These are phyloP conservation scores for Sclerotinia subarctica DNA, from an alignment of 2,329 filamentous ascomycete species.

Conservation along the genomic window DNA sequence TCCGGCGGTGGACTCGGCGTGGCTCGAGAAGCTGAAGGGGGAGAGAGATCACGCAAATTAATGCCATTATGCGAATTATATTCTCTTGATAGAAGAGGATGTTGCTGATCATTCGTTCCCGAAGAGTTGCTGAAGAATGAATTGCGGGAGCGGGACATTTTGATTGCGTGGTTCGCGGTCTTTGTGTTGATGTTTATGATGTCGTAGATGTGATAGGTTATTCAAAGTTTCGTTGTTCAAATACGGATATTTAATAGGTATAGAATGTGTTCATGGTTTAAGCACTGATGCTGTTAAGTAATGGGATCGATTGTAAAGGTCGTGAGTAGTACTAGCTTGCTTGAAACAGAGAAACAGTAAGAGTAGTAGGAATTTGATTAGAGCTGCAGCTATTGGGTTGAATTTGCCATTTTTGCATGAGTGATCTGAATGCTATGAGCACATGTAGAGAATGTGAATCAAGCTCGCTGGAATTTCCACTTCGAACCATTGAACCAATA, in stretches of 20 bases:
- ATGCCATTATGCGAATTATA: constrained; percentile 2
- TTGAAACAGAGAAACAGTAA: not conserved
- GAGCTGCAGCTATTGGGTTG: not conserved
- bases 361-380: not conserved
- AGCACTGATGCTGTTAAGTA: not conserved
- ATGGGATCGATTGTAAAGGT: not conserved
- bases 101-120: constrained; percentile 1
- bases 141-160: constrained; percentile 15
- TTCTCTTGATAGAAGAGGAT: constrained; percentile 7
- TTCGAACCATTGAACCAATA: not conserved
- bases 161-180: not conserved
- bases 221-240: not conserved
- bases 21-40: constrained; percentile 7
- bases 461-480: not conserved
- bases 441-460: not conserved
- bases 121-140: constrained; percentile 15
- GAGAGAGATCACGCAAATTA: constrained; percentile 12
- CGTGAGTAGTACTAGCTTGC: not conserved
- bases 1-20: constrained; percentile 11
- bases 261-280: not conserved
- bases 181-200: not conserved
- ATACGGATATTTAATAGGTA: not conserved
- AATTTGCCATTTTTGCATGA: not conserved
- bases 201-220: not conserved
- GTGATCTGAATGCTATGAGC: not conserved